Evolutionary conservation across 2,329 filamentous ascomycete genomes (phyloP).

Genomic region (Nothopassalora personata): DNA sequence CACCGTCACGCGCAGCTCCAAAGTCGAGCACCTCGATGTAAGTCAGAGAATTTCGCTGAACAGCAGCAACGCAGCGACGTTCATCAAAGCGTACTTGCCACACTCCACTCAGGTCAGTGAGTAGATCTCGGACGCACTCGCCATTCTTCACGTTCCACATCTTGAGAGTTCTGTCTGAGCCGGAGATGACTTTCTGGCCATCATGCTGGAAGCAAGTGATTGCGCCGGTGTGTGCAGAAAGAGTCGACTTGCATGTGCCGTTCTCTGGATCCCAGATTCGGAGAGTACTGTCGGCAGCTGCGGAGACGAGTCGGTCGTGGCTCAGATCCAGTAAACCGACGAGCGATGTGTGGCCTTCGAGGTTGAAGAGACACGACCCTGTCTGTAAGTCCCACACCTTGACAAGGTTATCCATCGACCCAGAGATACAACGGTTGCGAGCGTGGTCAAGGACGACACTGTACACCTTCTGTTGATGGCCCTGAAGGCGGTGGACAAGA

Average conservation of each 20-base stretch:
- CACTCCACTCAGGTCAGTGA: slow-evolving; percentile 91
- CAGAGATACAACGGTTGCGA: slow-evolving; percentile 92
- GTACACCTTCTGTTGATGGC: slow-evolving; percentile 91
- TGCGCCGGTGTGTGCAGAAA: slow-evolving; percentile 90
- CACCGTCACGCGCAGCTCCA: slow-evolving; percentile 84
- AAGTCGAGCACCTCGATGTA: slow-evolving; percentile 99
- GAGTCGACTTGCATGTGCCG: slow-evolving; percentile 80
- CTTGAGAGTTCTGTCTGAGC: slow-evolving; percentile 91
- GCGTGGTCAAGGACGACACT: slow-evolving; percentile 90
- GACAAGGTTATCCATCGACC: slow-evolving; percentile 96
- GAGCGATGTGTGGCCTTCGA: slow-evolving; percentile 88
- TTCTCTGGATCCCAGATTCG: slow-evolving; percentile 95
- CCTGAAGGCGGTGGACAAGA: slow-evolving; percentile 72
- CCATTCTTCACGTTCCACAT: slow-evolving; percentile 97
- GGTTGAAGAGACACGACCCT: slow-evolving; percentile 75
- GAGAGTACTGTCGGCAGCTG: slow-evolving; percentile 89
- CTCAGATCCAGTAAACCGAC: slow-evolving; percentile 88
- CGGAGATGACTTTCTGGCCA: slow-evolving; percentile 90
- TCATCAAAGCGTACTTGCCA: slow-evolving; percentile 99
- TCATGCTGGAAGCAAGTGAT: slow-evolving; percentile 99
- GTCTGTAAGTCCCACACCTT: slow-evolving; percentile 96
- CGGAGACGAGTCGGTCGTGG: slow-evolving; percentile 85
- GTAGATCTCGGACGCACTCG: slow-evolving; percentile 83
- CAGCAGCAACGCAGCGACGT: slow-evolving; percentile 87
- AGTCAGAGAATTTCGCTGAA: slow-evolving; percentile 85